Evolutionary conservation across 2,329 filamentous ascomycete species (phyloP).

Genomic region (Xylariaceae sp.): DNA sequence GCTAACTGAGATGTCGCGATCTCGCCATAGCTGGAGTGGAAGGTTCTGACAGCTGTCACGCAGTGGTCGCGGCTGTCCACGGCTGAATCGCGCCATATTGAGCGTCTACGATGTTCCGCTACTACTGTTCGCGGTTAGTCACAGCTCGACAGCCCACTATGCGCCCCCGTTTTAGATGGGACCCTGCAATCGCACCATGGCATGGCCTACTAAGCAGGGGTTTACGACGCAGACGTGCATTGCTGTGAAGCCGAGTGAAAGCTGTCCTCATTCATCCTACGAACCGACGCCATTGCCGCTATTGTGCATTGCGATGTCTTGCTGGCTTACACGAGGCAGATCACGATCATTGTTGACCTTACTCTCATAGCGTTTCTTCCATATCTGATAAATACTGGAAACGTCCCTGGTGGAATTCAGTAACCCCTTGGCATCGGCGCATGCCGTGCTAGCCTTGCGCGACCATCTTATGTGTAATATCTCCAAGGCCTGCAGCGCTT

Average conservation of each 20-base stretch:
- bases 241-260: slow-evolving; percentile 12
- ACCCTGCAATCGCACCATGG: background rate
- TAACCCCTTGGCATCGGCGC: background rate
- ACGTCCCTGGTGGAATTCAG: background rate
- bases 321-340: background rate
- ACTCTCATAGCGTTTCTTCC: background rate
- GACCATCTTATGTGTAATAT: too few relatives aligned
- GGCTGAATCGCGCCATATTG: too few relatives aligned
- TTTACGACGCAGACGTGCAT: slow-evolving; percentile 1
- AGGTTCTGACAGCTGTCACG: too few relatives aligned
- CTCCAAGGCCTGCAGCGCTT: too few relatives aligned
- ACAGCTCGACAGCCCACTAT: too few relatives aligned
- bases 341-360: background rate
- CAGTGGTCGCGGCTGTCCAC: too few relatives aligned
- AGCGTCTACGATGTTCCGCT: too few relatives aligned
- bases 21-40: too few relatives aligned
- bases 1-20: too few relatives aligned
- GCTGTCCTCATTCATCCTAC: slow-evolving; percentile 17
- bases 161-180: background rate
- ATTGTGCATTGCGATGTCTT: background rate
- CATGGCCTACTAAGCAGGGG: slow-evolving; percentile 5
- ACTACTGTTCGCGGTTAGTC: too few relatives aligned
- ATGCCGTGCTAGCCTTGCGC: too few relatives aligned
- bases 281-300: background rate
- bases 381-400: background rate